These are phyloP conservation scores for Xylariaceae sp. DNA, from an alignment of 2,329 filamentous ascomycete genomes.

Conservation along the genomic window DNA sequence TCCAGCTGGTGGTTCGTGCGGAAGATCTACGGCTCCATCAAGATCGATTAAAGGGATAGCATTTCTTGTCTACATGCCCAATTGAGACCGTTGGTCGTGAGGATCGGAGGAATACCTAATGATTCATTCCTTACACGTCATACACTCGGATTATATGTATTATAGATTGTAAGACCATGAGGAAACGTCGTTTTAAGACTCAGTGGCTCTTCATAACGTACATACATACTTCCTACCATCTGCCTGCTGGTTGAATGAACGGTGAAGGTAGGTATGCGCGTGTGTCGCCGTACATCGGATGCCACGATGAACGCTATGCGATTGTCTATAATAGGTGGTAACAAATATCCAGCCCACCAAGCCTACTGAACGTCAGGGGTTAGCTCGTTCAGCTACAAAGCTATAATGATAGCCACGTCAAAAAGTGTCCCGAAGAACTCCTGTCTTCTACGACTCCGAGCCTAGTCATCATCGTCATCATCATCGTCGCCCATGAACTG, in stretches of 20 bases:
- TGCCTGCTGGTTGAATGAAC: not conserved
- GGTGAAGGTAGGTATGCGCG: not conserved
- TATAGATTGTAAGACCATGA: slow-evolving; percentile 21
- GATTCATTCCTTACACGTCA: not conserved
- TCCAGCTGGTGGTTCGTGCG: slow-evolving; percentile 90
- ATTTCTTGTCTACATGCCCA: too few relatives aligned
- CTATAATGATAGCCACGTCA: not conserved
- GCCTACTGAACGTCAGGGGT: too few relatives aligned
- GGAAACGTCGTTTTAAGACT: not conserved
- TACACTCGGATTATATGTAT: slow-evolving; percentile 17
- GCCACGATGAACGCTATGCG: not conserved
- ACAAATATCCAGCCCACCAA: too few relatives aligned
- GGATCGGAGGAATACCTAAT: not conserved
- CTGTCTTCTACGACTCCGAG: too few relatives aligned
- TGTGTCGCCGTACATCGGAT: not conserved
- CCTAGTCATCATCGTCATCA: slow-evolving; percentile 38
- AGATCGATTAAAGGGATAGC: slow-evolving; percentile 66
- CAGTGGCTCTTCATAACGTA: not conserved
- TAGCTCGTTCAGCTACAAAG: too few relatives aligned
- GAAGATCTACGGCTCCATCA: slow-evolving; percentile 95
- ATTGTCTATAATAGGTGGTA: not conserved
- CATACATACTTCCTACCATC: not conserved
- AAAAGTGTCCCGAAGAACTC: not conserved
- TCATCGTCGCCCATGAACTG: slow-evolving; percentile 52
- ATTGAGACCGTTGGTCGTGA: not conserved